Conservation (phyloP, 306 rosid species). For the Cucurbita pepo region DNA sequence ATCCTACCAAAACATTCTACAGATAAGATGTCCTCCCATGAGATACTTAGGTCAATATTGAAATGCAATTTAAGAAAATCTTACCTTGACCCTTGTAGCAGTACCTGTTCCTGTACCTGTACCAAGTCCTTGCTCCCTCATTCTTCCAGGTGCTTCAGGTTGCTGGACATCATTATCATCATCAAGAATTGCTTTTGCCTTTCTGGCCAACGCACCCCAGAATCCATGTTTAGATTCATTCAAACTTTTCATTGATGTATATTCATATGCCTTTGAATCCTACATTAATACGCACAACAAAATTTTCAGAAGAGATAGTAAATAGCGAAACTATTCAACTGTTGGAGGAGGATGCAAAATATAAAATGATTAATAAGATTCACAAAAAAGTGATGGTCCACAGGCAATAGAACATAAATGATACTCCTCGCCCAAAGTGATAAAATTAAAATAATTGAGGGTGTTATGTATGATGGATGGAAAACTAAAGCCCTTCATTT, state of each 20-base stretch:
- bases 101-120: constrained; percentile 18
- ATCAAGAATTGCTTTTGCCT: constrained; percentile 75
- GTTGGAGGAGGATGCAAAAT: not conserved
- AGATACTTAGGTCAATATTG: not conserved
- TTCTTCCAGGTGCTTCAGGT: constrained; percentile 25
- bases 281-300: constrained; percentile 14
- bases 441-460: not conserved
- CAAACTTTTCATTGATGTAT: constrained; percentile 58
- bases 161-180: constrained; percentile 40
- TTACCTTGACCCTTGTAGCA: constrained; percentile 53
- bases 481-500: not conserved
- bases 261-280: constrained; percentile 49
- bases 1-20: not conserved
- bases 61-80: constrained; percentile 9
- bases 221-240: constrained; percentile 76
- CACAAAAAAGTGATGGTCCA: not conserved
- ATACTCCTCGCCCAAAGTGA: not conserved
- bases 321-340: not conserved
- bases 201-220: constrained; percentile 85
- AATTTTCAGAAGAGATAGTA: not conserved
- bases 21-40: not conserved
- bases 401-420: not conserved
- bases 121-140: constrained; percentile 26
- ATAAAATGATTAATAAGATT: not conserved
- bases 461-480: not conserved